Evolutionary conservation across 23 red algal species (phyloP).

Genomic region (Gracilaria gracilis): DNA sequence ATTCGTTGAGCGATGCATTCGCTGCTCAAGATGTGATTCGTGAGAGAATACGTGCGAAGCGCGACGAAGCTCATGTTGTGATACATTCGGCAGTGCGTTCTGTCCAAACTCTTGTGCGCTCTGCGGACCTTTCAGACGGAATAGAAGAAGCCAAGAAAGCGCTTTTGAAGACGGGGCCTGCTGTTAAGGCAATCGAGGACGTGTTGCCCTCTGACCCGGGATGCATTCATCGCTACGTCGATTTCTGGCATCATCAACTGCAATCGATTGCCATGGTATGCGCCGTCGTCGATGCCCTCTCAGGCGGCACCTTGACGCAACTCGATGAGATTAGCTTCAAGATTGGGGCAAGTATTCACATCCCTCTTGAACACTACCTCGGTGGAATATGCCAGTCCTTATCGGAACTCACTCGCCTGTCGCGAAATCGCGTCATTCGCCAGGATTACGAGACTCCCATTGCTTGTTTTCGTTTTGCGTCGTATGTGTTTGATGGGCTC

Average conservation of each 20-base stretch:
- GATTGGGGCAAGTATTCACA: conserved; percentile 41
- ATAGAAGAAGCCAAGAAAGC: conserved; percentile 12
- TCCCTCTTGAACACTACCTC: conserved; percentile 84
- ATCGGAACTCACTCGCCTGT: conserved; percentile 71
- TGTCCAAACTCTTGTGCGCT: conserved; percentile 4
- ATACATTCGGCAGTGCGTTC: conserved; percentile 28
- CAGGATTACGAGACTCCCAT: conserved; percentile 76
- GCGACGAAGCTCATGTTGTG: conserved; percentile 45
- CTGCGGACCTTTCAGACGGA: background rate
- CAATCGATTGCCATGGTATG: conserved; percentile 34
- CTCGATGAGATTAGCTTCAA: conserved; percentile 19
- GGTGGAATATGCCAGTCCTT: conserved; percentile 73
- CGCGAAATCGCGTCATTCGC: conserved; percentile 77
- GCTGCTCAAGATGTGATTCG: conserved; percentile 35
- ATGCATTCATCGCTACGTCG: conserved; percentile 15
- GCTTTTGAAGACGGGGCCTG: conserved; percentile 21
- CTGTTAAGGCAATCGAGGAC: conserved; percentile 50
- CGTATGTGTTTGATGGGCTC: conserved; percentile 74
- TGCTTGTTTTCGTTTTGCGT: conserved; percentile 50
- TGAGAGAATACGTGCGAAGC: conserved; percentile 31
- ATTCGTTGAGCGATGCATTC: conserved; percentile 26
- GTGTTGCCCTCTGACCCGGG: conserved; percentile 50
- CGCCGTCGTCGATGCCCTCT: conserved; percentile 23
- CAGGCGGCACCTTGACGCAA: conserved; percentile 13
- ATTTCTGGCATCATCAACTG: conserved; percentile 43